Conservation (phyloP, 2,329 filamentous ascomycete genomes). For the Diaporthe helianthi region DNA sequence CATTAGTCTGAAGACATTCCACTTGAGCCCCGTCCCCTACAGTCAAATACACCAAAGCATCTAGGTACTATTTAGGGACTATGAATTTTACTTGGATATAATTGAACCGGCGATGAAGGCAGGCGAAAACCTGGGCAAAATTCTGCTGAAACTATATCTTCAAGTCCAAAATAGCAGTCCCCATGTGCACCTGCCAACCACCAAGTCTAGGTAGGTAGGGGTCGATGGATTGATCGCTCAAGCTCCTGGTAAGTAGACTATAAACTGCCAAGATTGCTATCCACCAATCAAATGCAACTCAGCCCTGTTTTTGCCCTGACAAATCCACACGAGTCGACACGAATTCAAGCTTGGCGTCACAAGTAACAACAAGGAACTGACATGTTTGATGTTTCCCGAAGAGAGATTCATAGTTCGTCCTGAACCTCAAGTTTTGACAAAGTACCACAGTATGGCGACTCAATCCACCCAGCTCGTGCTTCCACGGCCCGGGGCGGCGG, state of each 20-base stretch:
- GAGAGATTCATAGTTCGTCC: not conserved
- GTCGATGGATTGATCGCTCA: too few species aligned
- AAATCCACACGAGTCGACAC: not conserved
- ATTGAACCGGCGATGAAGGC: too few species aligned
- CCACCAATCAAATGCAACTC: not conserved
- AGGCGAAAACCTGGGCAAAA: too few species aligned
- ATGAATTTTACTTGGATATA: too few species aligned
- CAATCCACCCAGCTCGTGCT: constrained; percentile 13
- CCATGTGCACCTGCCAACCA: not conserved
- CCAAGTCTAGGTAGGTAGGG: too few species aligned
- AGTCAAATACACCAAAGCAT: too few species aligned
- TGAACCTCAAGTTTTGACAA: not conserved
- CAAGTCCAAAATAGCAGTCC: too few species aligned
- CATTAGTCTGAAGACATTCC: too few species aligned
- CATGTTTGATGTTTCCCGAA: accelerated
- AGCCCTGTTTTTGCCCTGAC: not conserved
- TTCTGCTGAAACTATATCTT: too few species aligned
- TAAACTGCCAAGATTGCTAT: not conserved
- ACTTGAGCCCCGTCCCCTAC: too few species aligned
- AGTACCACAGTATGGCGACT: constrained; percentile 6
- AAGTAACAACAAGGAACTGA: not conserved
- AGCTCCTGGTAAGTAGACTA: not conserved
- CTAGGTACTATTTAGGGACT: too few species aligned
- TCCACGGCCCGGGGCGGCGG: constrained; percentile 23
- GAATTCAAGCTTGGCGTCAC: not conserved